These are phyloP conservation scores for Mucor plumbeus DNA, from an alignment of 371 early-diverging fungal genomes.

Conservation along the genomic window DNA sequence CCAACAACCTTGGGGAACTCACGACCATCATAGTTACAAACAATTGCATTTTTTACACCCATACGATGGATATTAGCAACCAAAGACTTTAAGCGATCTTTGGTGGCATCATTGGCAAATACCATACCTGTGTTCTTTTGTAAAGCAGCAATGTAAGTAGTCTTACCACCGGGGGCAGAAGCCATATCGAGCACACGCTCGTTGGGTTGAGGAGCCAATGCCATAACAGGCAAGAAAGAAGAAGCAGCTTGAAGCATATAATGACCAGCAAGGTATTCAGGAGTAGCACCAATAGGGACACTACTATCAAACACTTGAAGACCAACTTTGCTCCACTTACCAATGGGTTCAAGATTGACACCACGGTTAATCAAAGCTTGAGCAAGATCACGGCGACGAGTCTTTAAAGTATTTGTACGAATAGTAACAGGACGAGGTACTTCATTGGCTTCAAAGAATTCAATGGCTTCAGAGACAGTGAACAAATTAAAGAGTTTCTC, in stretches of 20 bases:
- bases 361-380: conserved; percentile 96
- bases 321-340: conserved; percentile 94
- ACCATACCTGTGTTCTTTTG: conserved; percentile 99
- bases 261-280: conserved; percentile 99
- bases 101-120: conserved; percentile 97
- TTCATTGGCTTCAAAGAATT: conserved; percentile 99
- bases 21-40: conserved; percentile 97
- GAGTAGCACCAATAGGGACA: conserved; percentile 97
- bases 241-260: conserved; percentile 99
- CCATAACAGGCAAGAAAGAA: conserved; percentile 98
- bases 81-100: conserved; percentile 91
- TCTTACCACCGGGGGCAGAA: conserved; percentile 99
- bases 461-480: conserved; percentile 89
- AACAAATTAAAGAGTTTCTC: conserved; percentile 94
- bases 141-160: conserved; percentile 94
- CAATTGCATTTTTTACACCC: conserved; percentile 93
- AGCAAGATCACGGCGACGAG: conserved; percentile 94
- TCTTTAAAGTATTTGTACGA: conserved; percentile 96
- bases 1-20: conserved; percentile 95
- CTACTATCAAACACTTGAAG: conserved; percentile 90
- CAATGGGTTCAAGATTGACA: conserved; percentile 97
- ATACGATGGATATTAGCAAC: conserved; percentile 96
- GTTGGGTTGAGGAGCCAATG: conserved; percentile 92
- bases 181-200: conserved; percentile 99
- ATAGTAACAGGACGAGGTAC: conserved; percentile 97